A percentile compares a stretch with the other conserved stretches of the same genome.
Evolutionary conservation across 768 basidiomycete genomes (phyloP).

Genomic region (Lactifluus piperatus): DNA sequence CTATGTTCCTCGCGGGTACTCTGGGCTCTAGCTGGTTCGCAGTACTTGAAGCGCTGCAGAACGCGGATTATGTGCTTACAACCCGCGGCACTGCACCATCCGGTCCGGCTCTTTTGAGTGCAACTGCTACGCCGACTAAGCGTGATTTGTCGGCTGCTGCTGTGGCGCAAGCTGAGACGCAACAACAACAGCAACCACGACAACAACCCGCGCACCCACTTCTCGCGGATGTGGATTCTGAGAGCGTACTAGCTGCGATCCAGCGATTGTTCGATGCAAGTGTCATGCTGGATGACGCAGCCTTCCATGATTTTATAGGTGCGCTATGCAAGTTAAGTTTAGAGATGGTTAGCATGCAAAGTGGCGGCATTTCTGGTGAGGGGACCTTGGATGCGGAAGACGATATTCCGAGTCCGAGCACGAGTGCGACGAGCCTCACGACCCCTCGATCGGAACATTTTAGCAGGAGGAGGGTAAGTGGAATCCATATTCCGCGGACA

Average conservation of each 20-base stretch:
- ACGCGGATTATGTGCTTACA: slow-evolving; percentile 85
- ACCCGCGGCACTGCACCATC: slow-evolving; percentile 37
- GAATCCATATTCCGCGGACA: slow-evolving; percentile 75
- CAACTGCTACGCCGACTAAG: slow-evolving; percentile 11
- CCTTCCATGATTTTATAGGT: slow-evolving; percentile 67
- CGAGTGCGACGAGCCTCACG: slow-evolving; percentile 32
- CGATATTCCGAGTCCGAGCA: slow-evolving; percentile 30
- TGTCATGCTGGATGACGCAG: slow-evolving; percentile 71
- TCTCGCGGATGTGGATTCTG: slow-evolving; percentile 64
- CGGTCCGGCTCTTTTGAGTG: slow-evolving; percentile 2
- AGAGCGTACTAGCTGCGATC: slow-evolving; percentile 63
- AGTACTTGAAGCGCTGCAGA: slow-evolving; percentile 85
- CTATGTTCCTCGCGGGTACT: slow-evolving; percentile 74
- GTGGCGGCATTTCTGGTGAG: slow-evolving; percentile 21
- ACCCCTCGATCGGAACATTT: slow-evolving; percentile 41
- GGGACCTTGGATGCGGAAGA: slow-evolving; percentile 22
- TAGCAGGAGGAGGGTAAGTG: slow-evolving; percentile 59
- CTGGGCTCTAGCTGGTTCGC: slow-evolving; percentile 90
- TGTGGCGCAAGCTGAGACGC: background rate
- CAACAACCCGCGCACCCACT: slow-evolving; percentile 39
- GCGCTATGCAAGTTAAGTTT: slow-evolving; percentile 81
- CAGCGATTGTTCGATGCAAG: slow-evolving; percentile 83
- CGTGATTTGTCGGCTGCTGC: background rate
- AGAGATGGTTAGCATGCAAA: slow-evolving; percentile 91
- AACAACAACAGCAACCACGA: slow-evolving; percentile 4